Evolutionary conservation across 371 early-diverging fungal species (phyloP), one percentile per base, ranked within the genome.

Genomic region (Choanephora cucurbitarum): DNA sequence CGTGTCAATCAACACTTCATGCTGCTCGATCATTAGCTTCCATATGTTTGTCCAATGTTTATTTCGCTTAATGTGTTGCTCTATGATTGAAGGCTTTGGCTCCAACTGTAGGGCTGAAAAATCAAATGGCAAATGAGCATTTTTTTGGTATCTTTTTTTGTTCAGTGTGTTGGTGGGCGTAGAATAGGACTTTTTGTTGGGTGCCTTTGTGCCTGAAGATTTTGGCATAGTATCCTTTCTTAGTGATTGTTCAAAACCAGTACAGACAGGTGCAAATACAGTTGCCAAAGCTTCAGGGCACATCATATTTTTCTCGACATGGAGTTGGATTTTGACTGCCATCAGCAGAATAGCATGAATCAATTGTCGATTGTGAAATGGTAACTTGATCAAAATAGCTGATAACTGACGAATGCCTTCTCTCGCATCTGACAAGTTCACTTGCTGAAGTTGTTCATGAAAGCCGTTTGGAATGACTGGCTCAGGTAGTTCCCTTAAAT

Each of bases 231-330:
- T 42, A 4, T 49, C 42, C 22, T 62, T 55, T 42, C 54, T 62
- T 2, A 70, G 37, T 3, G 61, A 64, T 42, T 72, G 68, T 21
- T 78, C 75, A 23, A 73, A 67, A 1, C 75, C 75, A 15, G 73
- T 70, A 40, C 72, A 72, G 5, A 72, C 67, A 14, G 78, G 78
- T 7, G 78, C 78, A 34, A 78, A 59, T 0, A 78, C 73, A 19
- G 72, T 66, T 10, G 78, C 75, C 14, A 78, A 48, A 8, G 78
- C 73, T 47, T 78, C 75, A 1, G 75, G 71, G 22, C 62, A 60
- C 78, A 78, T 78, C 61, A 63, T 61, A 23, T 78, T 78, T 10
- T 47, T 14, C 1, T 60, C 28, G 3, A 52, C 63, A 39, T 70
- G 53, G 1, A 62, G 48, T 54, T 72, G 70, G 3, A 78, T 61